Conservation (phyloP, 2,329 filamentous ascomycete species). For the Fusarium coicis region DNA sequence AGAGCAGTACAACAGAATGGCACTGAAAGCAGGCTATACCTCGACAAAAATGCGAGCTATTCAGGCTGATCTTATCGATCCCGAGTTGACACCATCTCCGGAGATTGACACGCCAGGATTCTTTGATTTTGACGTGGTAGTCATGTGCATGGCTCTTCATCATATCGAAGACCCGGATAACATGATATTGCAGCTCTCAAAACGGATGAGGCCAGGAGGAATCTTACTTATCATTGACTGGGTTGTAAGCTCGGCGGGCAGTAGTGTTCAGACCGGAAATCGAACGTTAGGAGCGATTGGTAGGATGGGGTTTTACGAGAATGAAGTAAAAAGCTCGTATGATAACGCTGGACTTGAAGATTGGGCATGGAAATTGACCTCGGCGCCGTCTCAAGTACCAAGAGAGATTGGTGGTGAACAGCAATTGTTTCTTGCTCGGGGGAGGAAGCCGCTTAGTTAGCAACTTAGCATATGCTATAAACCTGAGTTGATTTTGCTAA, state of each 20-base stretch:
- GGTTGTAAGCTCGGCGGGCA: slow-evolving; percentile 31
- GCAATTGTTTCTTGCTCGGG: slow-evolving; percentile 44
- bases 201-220: slow-evolving; percentile 46
- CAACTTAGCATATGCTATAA: neutral
- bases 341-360: slow-evolving; percentile 37
- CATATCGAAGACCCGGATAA: slow-evolving; percentile 46
- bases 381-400: slow-evolving; percentile 34
- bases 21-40: slow-evolving; percentile 36
- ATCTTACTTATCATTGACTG: slow-evolving; percentile 50
- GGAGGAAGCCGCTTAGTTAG: slow-evolving; percentile 14
- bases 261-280: neutral
- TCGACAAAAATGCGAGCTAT: slow-evolving; percentile 46
- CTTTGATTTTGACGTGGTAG: slow-evolving; percentile 46
- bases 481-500: neutral
- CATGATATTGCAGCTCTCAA: slow-evolving; percentile 45
- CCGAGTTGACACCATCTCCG: slow-evolving; percentile 29
- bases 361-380: slow-evolving; percentile 43
- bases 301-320: slow-evolving; percentile 40
- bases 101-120: slow-evolving; percentile 38
- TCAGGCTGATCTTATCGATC: slow-evolving; percentile 45
- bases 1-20: slow-evolving; percentile 47
- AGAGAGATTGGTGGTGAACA: slow-evolving; percentile 38
- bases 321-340: slow-evolving; percentile 35
- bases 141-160: slow-evolving; percentile 52
- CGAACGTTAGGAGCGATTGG: slow-evolving; percentile 26